Conservation (phyloP, 305 asterid species). For the Fraxinus latifolia region DNA sequence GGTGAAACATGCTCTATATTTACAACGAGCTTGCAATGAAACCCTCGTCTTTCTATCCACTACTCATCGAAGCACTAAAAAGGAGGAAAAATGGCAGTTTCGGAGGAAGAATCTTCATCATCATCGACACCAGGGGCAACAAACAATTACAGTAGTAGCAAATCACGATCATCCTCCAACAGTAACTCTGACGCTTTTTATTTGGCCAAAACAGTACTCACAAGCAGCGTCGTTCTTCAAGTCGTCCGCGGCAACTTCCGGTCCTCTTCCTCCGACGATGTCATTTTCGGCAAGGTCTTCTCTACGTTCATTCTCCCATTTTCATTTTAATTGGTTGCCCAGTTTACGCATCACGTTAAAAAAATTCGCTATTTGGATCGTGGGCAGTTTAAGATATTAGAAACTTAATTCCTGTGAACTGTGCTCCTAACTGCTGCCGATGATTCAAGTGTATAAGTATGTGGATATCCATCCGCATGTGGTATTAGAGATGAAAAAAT, state of each 20-base stretch:
- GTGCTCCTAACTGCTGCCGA: neutral
- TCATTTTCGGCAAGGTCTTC: slow-evolving; percentile 84
- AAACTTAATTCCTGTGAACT: neutral
- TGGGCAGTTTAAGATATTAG: neutral
- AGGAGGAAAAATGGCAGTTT: slow-evolving; percentile 56
- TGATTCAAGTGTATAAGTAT: neutral
- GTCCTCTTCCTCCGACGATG: slow-evolving; percentile 61
- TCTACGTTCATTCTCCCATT: neutral
- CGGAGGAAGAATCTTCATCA: slow-evolving; percentile 70
- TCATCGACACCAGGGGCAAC: slow-evolving; percentile 51
- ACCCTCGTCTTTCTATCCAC: slow-evolving; percentile 25
- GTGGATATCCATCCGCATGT: neutral
- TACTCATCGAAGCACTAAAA: neutral
- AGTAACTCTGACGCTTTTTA: slow-evolving; percentile 43
- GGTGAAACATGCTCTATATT: no score
- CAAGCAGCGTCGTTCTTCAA: slow-evolving; percentile 84
- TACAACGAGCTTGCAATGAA: neutral
- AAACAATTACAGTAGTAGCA: slow-evolving; percentile 23
- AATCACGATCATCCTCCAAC: slow-evolving; percentile 40
- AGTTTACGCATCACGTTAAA: neutral
- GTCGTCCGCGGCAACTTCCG: slow-evolving; percentile 82
- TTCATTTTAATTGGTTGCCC: neutral
- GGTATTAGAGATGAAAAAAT: neutral
- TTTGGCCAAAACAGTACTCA: slow-evolving; percentile 79
- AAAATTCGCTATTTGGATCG: neutral